Conservation (phyloP, 768 basidiomycete genomes). For the Phaffia australis region DNA sequence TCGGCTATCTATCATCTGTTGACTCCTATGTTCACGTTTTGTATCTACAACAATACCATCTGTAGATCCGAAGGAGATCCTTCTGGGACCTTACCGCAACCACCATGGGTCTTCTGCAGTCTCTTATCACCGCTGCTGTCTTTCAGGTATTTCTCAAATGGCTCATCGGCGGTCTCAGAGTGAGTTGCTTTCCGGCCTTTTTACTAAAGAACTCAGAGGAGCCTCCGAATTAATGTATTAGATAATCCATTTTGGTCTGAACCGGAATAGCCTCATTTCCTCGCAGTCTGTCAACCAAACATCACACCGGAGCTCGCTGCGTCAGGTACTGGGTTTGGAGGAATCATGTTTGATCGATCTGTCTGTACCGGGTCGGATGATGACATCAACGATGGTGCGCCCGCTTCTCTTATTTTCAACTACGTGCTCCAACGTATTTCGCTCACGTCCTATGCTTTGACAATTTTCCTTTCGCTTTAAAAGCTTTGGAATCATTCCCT, state of each 20-base stretch:
- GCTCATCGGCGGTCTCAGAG: slow-evolving; percentile 38
- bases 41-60: too few species aligned
- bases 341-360: slow-evolving; percentile 46
- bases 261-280: slow-evolving; percentile 47
- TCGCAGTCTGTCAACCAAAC: slow-evolving; percentile 47
- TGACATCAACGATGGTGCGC: slow-evolving; percentile 50
- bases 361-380: slow-evolving; percentile 51
- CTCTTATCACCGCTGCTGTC: slow-evolving; percentile 43
- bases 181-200: neutral
- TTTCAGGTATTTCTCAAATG: slow-evolving; percentile 51
- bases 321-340: slow-evolving; percentile 44
- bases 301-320: slow-evolving; percentile 33
- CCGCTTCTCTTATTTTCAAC: slow-evolving; percentile 44
- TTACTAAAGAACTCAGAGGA: too few species aligned
- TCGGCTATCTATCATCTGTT: too few species aligned
- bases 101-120: slow-evolving; percentile 49
- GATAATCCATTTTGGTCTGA: slow-evolving; percentile 33
- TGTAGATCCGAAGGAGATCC: slow-evolving; percentile 44
- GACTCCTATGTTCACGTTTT: too few species aligned
- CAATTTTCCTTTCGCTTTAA: slow-evolving; percentile 39
- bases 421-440: too few species aligned
- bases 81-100: slow-evolving; percentile 46
- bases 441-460: slow-evolving; percentile 43
- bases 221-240: neutral
- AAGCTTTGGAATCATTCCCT: neutral